Evolutionary conservation across 1,284 basidiomycete genomes (phyloP), one percentile per base, ranked within the genome.

Genomic region (Fomes fomentarius): DNA sequence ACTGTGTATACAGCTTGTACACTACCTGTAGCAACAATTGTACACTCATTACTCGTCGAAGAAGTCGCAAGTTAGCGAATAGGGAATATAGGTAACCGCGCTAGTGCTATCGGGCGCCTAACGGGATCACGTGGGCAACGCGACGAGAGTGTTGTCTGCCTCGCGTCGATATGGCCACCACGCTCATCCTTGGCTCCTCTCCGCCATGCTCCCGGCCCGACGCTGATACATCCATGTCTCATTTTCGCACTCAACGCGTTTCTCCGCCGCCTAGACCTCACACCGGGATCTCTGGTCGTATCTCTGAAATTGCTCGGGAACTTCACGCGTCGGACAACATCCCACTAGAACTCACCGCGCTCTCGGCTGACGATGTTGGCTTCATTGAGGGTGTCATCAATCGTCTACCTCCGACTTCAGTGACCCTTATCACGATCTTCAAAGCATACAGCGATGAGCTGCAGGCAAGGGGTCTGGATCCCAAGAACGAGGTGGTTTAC

Each of bases 391-490:
- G 83, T 33, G 87, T 93, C 2, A 82, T 93, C 37, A 66, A 75
- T 52, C 83, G 84, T 50, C 87, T 86, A 43, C 78, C 85, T 5
- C 74, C 81, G 8, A 73, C 77, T 22, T 83, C 88, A 12, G 87
- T 85, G 1, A 86, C 85, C 0, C 92, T 92, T 63, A 74, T 89
- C 31, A 79, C 82, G 2, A 81, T 91, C n/a, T 85, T 91, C 76
- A 90, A 89, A 63, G 87, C 90, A 0, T 93, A 93, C 68, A 89
- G 85, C 62, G 85, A 88, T 56, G 81, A 91, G 19, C 73, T 93
- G 15, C 79, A 80, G 52, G 85, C 88, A 58, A 78, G 84, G 4
- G 86, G 86, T 1, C 71, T 93, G n/a, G 87, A 92, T 61, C 80
- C 85, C n/a, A 82, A 86, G 54, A 76, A 82, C 30, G 91, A 93